These are phyloP conservation scores for Colletotrichum sidae DNA, from an alignment of 2,329 filamentous ascomycete species.

Conservation along the genomic window DNA sequence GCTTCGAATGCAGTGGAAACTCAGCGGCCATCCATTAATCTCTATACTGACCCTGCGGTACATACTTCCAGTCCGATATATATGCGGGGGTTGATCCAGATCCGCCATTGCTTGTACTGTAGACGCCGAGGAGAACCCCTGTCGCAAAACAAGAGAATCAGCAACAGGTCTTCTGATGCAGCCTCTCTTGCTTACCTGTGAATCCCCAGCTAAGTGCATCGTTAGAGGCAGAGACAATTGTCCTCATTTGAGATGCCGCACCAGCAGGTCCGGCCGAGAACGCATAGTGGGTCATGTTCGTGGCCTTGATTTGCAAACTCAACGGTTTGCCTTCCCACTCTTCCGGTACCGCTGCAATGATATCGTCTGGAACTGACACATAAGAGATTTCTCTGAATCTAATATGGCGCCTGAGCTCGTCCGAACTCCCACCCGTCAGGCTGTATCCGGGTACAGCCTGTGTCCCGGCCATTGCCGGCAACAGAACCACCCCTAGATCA, in stretches of 20 bases:
- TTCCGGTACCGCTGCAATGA: constrained; percentile 52
- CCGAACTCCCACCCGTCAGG: neutral
- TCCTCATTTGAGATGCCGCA: constrained; percentile 46
- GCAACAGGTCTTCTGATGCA: too few species aligned
- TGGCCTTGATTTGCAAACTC: constrained; percentile 54
- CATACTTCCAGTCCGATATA: constrained; percentile 60
- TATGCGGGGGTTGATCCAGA: constrained; percentile 57
- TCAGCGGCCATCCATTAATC: constrained; percentile 38
- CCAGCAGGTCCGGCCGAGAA: constrained; percentile 51
- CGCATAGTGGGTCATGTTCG: constrained; percentile 59
- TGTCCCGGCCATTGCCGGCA: constrained; percentile 13
- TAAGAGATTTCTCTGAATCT: constrained; percentile 58
- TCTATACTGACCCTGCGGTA: constrained; percentile 49
- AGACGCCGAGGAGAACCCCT: constrained; percentile 63
- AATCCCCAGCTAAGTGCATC: constrained; percentile 35
- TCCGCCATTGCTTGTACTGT: constrained; percentile 64
- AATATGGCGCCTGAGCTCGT: constrained; percentile 51
- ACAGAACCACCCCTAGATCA: constrained; percentile 54
- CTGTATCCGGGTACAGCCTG: constrained; percentile 17
- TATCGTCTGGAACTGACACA: constrained; percentile 49
- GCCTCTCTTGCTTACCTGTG: constrained; percentile 47
- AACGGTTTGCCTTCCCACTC: constrained; percentile 50
- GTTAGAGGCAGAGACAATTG: constrained; percentile 46
- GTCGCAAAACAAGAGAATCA: too few species aligned
- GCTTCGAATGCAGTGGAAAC: too few species aligned